Conservation (phyloP, 306 rosid genomes). For the Medicago truncatula region MtrunA17r5.0-ANR NC_053042.1:47107501-47108000, state of each 20-base stretch:
- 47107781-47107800: slow-evolving; percentile 67
- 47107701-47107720: slow-evolving; percentile 25
- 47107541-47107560: slow-evolving; percentile 43
- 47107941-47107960: no score
- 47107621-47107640: slow-evolving; percentile 47
- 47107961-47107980: no score
- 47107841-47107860: background rate
- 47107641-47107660: slow-evolving; percentile 51
- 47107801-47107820: slow-evolving; percentile 36
- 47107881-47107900: no score
- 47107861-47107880: slow-evolving; percentile 30
- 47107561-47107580: slow-evolving; percentile 43
- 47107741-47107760: slow-evolving; percentile 64
- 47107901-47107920: no score
- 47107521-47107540: slow-evolving; percentile 68
- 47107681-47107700: slow-evolving; percentile 45
- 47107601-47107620: slow-evolving; percentile 54
- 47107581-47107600: slow-evolving; percentile 14
- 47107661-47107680: slow-evolving; percentile 52
- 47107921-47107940: no score
- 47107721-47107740: slow-evolving; percentile 55
- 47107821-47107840: slow-evolving; percentile 11
- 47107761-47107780: slow-evolving; percentile 57
- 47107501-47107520: slow-evolving; percentile 95
- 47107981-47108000: no score